phyloP scores from a whole-genome alignment of 2,329 filamentous ascomycete genomes.

The Clonostachys byssicola region DNA sequence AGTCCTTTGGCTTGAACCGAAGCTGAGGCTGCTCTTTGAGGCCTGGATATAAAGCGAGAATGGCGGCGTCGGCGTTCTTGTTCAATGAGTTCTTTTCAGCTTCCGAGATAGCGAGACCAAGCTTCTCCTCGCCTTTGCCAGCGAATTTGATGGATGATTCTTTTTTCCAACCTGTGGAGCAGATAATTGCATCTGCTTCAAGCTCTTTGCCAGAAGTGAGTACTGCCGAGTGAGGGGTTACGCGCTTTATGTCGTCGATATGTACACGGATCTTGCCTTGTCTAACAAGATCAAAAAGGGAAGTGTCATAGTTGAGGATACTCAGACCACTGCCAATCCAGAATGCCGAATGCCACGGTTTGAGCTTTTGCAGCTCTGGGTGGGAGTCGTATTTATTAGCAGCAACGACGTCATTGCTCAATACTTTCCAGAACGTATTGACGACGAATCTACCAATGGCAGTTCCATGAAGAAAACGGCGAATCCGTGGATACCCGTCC shows the following conservation, averaged over 20 bases:
- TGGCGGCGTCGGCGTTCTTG: conserved; percentile 8
- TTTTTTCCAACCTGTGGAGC: conserved; percentile 48
- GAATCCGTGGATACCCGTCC: conserved; percentile 43
- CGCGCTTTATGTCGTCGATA: conserved; percentile 35
- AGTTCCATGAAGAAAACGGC: conserved; percentile 45
- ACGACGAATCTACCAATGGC: conserved; percentile 41
- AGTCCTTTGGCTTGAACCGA: conserved; percentile 8
- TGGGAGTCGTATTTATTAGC: conserved; percentile 40
- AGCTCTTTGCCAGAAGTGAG: conserved; percentile 34
- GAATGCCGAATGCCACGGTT: conserved; percentile 32
- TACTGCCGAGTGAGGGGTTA: conserved; percentile 30
- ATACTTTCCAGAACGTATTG: conserved; percentile 40
- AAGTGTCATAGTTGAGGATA: conserved; percentile 47
- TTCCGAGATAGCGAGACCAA: conserved; percentile 8
- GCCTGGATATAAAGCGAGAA: conserved; percentile 9
- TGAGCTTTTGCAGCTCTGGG: conserved; percentile 29
- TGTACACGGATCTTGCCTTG: conserved; percentile 41
- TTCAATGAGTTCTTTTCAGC: conserved; percentile 5
- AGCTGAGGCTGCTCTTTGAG: conserved; percentile 13
- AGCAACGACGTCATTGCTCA: conserved; percentile 39
- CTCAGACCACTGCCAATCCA: conserved; percentile 46
- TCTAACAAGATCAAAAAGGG: conserved; percentile 45
- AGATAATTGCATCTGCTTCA: conserved; percentile 40
- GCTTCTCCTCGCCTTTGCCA: conserved; percentile 1
- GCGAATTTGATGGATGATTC: conserved; percentile 36